phyloP scores from a whole-genome alignment of 2,329 filamentous ascomycete species.

The Thyridium curvatum region DNA sequence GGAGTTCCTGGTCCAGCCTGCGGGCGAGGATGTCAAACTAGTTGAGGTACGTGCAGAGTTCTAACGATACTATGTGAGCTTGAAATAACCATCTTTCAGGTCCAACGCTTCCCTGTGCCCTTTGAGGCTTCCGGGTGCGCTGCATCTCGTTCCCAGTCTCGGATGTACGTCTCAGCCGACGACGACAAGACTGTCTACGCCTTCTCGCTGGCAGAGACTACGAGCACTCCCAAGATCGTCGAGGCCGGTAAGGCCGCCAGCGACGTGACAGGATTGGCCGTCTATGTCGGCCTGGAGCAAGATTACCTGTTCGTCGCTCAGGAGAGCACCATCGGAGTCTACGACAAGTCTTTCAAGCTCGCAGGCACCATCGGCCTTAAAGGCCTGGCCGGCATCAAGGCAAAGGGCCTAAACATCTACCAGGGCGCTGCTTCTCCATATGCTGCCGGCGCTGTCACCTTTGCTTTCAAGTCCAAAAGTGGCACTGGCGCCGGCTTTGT shows the following conservation, averaged over 20 bases:
- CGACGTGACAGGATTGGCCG: constrained; percentile 26
- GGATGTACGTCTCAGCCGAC: constrained; percentile 32
- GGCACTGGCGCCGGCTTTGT: constrained; percentile 30
- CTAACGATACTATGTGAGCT: not conserved
- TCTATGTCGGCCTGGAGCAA: constrained; percentile 26
- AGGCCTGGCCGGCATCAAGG: constrained; percentile 32
- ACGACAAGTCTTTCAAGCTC: constrained; percentile 24
- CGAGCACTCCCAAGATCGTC: constrained; percentile 23
- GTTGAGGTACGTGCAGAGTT: constrained; percentile 21
- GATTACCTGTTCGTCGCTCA: constrained; percentile 36
- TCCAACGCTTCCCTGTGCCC: constrained; percentile 34
- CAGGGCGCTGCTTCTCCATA: constrained; percentile 28
- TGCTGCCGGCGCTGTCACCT: constrained; percentile 30
- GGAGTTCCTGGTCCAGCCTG: constrained; percentile 28
- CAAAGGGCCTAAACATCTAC: constrained; percentile 33
- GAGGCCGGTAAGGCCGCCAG: constrained; percentile 16
- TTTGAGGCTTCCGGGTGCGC: constrained; percentile 37
- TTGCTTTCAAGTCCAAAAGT: constrained; percentile 32
- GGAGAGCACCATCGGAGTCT: constrained; percentile 28
- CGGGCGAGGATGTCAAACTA: constrained; percentile 21
- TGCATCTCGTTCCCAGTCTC: constrained; percentile 24
- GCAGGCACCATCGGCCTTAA: constrained; percentile 28
- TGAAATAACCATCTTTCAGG: constrained; percentile 8
- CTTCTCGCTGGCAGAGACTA: constrained; percentile 32
- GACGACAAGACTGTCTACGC: constrained; percentile 28